Evolutionary conservation across 441 rosid species (phyloP), one percentile per base, ranked within the genome.

Genomic region (Pelargonium hybrid): DNA sequence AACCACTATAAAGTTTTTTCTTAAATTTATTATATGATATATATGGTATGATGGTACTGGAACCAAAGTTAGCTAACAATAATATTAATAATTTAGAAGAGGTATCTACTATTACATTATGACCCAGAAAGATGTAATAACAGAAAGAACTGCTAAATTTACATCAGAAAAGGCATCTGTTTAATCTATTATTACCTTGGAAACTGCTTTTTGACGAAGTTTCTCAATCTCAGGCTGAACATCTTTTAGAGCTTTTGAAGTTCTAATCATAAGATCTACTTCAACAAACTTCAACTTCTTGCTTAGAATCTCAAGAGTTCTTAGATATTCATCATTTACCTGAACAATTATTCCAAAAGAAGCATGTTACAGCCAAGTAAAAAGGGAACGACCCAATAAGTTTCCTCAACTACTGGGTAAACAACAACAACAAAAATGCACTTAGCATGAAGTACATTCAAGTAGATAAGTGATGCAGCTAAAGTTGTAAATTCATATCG

Each of bases 151-250:
- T 64, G 47, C 48, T 52, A 47, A 45, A 48, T 66, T 3, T 69
- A 73, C 72, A 70, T 15, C 52, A 78, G 18, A 69, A 18, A 62
- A 66, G 5, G 64, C 37, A 79, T 57, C 69, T 10, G 21, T 65
- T 25, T 72, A 80, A 47, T 72, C 69, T 43, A 72, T 52, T 74
- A 74, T 66, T 68, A 95, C 99, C 98, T 92, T 95, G 23, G 98
- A 85, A 79, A 95, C 88, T 69, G 98, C 96, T 82, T 90, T 95
- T 77, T 90, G 98, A 75, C 98, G 83, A 45, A 95, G 92, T 83
- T 91, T 95, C 82, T 92, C 98, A 72, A 95, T 98, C 84, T 95
- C 99, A 23, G 97, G 99, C 72, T 90, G 92, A 72, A 95, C 96
- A 79, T 95, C 99, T 84, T 88, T 92, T 64, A 95, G 85, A 59